Evolutionary conservation across 2,329 filamentous ascomycete genomes (phyloP).

Genomic region (Monosporascus sp.): DNA sequence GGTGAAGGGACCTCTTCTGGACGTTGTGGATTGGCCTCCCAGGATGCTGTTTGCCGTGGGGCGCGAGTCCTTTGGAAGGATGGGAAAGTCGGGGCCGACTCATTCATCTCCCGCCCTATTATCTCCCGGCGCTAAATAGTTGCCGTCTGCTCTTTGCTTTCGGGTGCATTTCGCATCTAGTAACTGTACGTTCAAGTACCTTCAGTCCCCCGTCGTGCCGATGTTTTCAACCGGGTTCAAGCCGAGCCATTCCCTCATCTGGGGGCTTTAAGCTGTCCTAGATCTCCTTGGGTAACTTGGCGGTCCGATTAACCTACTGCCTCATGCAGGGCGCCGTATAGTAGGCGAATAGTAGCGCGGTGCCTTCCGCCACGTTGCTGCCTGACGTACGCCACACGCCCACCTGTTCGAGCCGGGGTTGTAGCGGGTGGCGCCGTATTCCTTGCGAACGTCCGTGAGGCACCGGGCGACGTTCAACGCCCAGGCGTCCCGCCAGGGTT

Average conservation of each 20-base stretch:
- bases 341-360: constrained; percentile 27
- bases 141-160: neutral
- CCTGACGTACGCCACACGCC: constrained; percentile 29
- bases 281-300: constrained; percentile 21
- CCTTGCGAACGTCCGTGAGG: constrained; percentile 23
- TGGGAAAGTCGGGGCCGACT: too few relatives aligned
- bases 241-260: constrained; percentile 26
- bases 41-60: too few relatives aligned
- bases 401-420: constrained; percentile 14
- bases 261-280: constrained; percentile 17
- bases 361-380: constrained; percentile 24
- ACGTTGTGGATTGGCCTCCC: too few relatives aligned
- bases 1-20: too few relatives aligned
- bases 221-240: constrained; percentile 11
- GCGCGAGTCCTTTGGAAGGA: too few relatives aligned
- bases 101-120: too few relatives aligned
- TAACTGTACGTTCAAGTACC: constrained; percentile 10
- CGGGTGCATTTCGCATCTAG: neutral
- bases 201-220: constrained; percentile 7
- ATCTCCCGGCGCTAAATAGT: neutral
- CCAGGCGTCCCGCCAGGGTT: constrained; percentile 24
- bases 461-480: constrained; percentile 26
- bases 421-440: constrained; percentile 23
- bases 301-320: constrained; percentile 28
- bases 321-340: constrained; percentile 26